These are phyloP conservation scores for Candida alai DNA, from an alignment of 805 yeast species.

Conservation along the genomic window DNA sequence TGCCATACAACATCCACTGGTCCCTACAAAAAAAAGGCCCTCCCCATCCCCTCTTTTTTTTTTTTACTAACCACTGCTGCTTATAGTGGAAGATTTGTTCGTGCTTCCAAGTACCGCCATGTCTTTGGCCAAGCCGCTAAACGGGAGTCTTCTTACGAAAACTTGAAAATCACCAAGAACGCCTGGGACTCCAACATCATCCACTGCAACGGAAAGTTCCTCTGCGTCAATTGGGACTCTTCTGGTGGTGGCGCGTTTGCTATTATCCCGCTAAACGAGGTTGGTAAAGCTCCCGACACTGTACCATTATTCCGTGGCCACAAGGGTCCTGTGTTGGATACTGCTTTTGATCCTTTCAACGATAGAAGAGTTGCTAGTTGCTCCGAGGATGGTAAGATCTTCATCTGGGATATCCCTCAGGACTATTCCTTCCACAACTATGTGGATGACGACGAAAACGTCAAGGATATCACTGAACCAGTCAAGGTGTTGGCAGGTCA, in stretches of 20 bases:
- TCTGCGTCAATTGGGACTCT: slow-evolving; percentile 88
- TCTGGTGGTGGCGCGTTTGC: slow-evolving; percentile 99
- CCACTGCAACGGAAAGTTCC: slow-evolving; percentile 79
- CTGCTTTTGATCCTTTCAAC: slow-evolving; percentile 92
- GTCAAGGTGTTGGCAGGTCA: slow-evolving; percentile 76
- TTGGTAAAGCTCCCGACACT: slow-evolving; percentile 90
- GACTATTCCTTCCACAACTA: slow-evolving; percentile 69
- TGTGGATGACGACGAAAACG: slow-evolving; percentile 48
- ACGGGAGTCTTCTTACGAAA: slow-evolving; percentile 70
- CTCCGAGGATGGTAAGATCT: slow-evolving; percentile 75
- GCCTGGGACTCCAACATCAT: slow-evolving; percentile 96
- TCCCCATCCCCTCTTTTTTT: neutral
- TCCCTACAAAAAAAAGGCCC: too few relatives aligned
- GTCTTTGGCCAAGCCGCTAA: slow-evolving; percentile 85
- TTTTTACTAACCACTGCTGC: neutral
- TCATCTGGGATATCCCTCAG: slow-evolving; percentile 84
- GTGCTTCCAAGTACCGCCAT: slow-evolving; percentile 96
- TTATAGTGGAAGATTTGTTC: slow-evolving; percentile 76
- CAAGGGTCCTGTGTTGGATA: slow-evolving; percentile 90
- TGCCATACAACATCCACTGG: too few relatives aligned
- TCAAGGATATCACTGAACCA: slow-evolving; percentile 66
- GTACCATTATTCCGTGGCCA: slow-evolving; percentile 95
- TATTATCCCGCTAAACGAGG: slow-evolving; percentile 78
- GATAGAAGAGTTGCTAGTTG: slow-evolving; percentile 70
- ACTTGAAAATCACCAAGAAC: slow-evolving; percentile 74